Evolutionary conservation across 768 basidiomycete genomes (phyloP).

Genomic region (Collybiopsis confluens): DNA sequence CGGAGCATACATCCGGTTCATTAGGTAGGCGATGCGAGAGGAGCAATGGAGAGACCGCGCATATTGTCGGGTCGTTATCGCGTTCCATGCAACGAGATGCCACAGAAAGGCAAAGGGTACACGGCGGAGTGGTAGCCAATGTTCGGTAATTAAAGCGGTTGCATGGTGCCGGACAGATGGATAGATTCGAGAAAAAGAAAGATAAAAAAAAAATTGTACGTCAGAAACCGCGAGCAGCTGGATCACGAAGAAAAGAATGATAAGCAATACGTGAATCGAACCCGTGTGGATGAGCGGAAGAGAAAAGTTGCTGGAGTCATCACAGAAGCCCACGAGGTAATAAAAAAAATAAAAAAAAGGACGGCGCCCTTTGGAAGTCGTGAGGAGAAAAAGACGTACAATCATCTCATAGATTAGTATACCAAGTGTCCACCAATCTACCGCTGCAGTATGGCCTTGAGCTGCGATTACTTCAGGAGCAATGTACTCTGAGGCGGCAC

Average conservation of each 20-base stretch:
- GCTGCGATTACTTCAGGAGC: slow-evolving; percentile 98
- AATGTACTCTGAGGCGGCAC: slow-evolving; percentile 77
- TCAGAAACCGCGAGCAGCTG: neutral
- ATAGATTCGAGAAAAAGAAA: neutral
- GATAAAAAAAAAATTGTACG: slow-evolving; percentile 5
- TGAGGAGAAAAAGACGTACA: slow-evolving; percentile 50
- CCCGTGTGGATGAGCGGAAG: neutral
- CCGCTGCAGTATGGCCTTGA: slow-evolving; percentile 94
- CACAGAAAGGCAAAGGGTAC: neutral
- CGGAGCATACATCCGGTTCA: neutral
- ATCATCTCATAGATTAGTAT: slow-evolving; percentile 99
- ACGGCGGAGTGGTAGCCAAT: slow-evolving; percentile 6
- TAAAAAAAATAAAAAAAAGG: no score
- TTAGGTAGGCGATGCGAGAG: neutral
- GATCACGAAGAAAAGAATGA: neutral
- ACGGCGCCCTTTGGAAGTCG: no score
- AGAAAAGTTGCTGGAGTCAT: slow-evolving; percentile 10
- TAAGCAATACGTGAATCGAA: neutral
- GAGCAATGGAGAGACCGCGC: neutral
- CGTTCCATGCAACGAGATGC: neutral
- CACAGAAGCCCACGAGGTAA: slow-evolving; percentile 21
- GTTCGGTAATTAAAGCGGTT: neutral
- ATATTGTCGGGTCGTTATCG: slow-evolving; percentile 1
- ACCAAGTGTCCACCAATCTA: slow-evolving; percentile 99
- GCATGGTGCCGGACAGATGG: neutral